Evolutionary conservation across 2,329 filamentous ascomycete genomes (phyloP), one percentile per base, ranked within the genome.

Genomic region (Cladophialophora bantiana): DNA sequence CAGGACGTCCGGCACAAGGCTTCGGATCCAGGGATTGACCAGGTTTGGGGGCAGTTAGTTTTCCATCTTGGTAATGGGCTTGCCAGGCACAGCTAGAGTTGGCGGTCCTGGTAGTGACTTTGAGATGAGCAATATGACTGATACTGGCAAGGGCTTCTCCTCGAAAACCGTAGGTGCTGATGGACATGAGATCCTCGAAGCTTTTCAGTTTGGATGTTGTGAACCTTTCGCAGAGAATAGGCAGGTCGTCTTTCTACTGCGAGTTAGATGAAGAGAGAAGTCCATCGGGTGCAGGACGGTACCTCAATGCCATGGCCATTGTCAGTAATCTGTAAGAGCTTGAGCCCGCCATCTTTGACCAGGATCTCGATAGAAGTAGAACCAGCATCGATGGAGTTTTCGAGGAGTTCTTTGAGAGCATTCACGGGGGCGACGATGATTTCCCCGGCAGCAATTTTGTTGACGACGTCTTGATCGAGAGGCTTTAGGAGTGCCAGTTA

Each of bases 371-470:
- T 82, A 1, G 90, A 88, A 0, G 95, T 98, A 2, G 95, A 92
- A 4, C 95, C 94, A n/a, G 96, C 95, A 80, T 99, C 96, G 15
- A 99, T 93, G 3, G 95, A 90, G 74, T 99, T 99, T 78, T 99
- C 95, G 12, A 99, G 93, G 58, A 99, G 83, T 77, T 99, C 95
- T 79, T 99, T 99, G 65, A 99, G 80, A 2, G 96, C 95, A 78
- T 99, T 93, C 34, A 97, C 93, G 0, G 95, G 96, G 1, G 95
- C 94, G 57, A 99, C 93, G 68, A 99, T 99, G 74, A 99, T 99
- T 78, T 99, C 95, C 20, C 95, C 95, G 0, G 95, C 95, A 0
- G 95, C 95, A 72, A 99, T 99, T 78, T 98, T 99, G 83, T 98
- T 99, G 71, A 99, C 91, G 26, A 99, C 95, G 81, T 95, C 90